Evolutionary conservation across 73 alveolate species (phyloP), one percentile per base, ranked within the genome.

Genomic region (Tetrahymena elliotti): DNA sequence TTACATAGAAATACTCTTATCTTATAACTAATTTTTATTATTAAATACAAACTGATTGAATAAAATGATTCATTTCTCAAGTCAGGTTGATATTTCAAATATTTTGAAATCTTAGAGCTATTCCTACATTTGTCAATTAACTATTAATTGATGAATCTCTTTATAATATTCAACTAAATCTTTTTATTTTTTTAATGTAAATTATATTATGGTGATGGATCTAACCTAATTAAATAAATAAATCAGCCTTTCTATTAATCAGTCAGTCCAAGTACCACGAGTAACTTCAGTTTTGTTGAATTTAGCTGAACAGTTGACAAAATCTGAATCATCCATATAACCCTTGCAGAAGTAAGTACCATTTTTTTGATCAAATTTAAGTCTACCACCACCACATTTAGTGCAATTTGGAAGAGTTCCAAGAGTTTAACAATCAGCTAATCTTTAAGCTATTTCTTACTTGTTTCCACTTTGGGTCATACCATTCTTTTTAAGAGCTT

Each of bases 351-450:
- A 83, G 93, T 94, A 94, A 39, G 82, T 47, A 38, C 94, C 94
- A 6, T 38, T 54, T 24, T 84, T 1, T 36, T 94, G 35, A 35
- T 94, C 92, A 84, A 94, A 94, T 84, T 93, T 94, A 31, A 84
- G 53, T 83, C 82, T 52, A 33, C 96, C 96, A 12, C 96, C 96
- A n/a, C 93, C 93, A 33, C 96, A 94, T 36, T 39, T 39, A 2
- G 95, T 8, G 94, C 96, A 94, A 22, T 94, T 94, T 0, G 96
- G 96, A 39, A 84, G 92, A 15, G 96, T 34, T 11, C 96, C 96
- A 4, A 94, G 53, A 24, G 94, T 84, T 35, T 94, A 40, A 24
- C 96, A 93, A 83, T 94, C 96, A 27, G 93, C 92, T 22, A 93
- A 83, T 47, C 93, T 94, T 38, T 33, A 83, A 37, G 93, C 84